Percentiles rank a stretch among this genome's conserved stretches.
Conservation (phyloP, 2,329 filamentous ascomycete genomes). For the Epichloe sp. region DNA sequence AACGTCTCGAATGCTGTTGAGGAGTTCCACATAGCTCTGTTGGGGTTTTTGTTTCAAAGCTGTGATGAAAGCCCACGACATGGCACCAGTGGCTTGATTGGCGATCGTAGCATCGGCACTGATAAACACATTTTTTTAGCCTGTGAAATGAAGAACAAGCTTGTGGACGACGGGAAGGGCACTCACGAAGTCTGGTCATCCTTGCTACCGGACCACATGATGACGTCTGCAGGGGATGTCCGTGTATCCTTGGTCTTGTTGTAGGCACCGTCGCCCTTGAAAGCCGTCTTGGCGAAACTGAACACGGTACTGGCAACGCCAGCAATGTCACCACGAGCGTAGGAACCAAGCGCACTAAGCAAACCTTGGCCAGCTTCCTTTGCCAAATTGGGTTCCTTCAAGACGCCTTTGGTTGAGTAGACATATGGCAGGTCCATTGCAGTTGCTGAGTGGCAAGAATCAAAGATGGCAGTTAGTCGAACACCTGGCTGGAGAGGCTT, state of each 20-base stretch:
- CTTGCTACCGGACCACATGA: slow-evolving; percentile 97
- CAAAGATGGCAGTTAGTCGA: slow-evolving; percentile 70
- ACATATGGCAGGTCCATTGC: slow-evolving; percentile 67
- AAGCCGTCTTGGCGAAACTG: slow-evolving; percentile 77
- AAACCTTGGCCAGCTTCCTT: slow-evolving; percentile 66
- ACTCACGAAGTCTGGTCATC: slow-evolving; percentile 75
- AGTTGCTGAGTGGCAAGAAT: slow-evolving; percentile 69
- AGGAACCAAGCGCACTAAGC: slow-evolving; percentile 60
- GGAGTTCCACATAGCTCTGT: slow-evolving; percentile 88
- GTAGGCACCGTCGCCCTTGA: slow-evolving; percentile 63
- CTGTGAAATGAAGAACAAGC: too few species aligned
- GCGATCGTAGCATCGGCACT: slow-evolving; percentile 84
- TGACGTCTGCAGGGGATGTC: slow-evolving; percentile 86
- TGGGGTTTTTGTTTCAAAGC: slow-evolving; percentile 85
- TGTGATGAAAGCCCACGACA: slow-evolving; percentile 95
- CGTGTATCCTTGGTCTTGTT: slow-evolving; percentile 76
- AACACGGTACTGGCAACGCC: slow-evolving; percentile 72
- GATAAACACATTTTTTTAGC: neutral
- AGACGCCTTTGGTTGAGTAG: slow-evolving; percentile 66
- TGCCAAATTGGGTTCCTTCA: slow-evolving; percentile 71
- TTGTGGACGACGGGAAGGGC: neutral
- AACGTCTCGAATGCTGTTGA: slow-evolving; percentile 91
- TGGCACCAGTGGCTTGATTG: slow-evolving; percentile 85
- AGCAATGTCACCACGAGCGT: slow-evolving; percentile 71
- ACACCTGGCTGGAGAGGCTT: slow-evolving; percentile 67